Percentiles rank a stretch among this genome's conserved stretches.
phyloP scores from a whole-genome alignment of 495 filamentous ascomycete genomes.

The Neurospora sp. region DNA sequence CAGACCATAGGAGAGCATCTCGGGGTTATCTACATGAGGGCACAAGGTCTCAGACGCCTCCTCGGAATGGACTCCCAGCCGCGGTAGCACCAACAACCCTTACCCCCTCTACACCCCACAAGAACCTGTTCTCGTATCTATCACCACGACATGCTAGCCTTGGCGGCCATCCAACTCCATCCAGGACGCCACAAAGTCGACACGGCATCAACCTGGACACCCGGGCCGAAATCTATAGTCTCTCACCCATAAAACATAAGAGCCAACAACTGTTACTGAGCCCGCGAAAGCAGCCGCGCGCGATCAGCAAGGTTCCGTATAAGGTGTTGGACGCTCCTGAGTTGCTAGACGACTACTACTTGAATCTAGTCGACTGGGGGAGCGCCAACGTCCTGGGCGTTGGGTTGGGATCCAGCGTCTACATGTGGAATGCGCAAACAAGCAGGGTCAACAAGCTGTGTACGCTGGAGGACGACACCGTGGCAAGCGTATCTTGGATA shows the following conservation, averaged over 20 bases:
- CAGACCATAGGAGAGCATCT: constrained; percentile 50
- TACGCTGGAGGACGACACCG: constrained; percentile 83
- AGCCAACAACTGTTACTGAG: constrained; percentile 87
- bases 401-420: constrained; percentile 86
- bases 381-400: constrained; percentile 87
- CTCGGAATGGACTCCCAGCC: constrained; percentile 45
- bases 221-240: constrained; percentile 81
- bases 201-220: constrained; percentile 79
- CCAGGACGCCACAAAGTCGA: constrained; percentile 77
- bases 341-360: constrained; percentile 91
- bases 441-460: constrained; percentile 87
- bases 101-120: constrained; percentile 90
- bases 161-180: constrained; percentile 70
- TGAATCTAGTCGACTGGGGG: constrained; percentile 98
- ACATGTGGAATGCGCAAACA: constrained; percentile 91
- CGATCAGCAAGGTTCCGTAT: constrained; percentile 91
- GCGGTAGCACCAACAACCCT: constrained; percentile 54
- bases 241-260: constrained; percentile 81
- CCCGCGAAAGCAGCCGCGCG: constrained; percentile 75
- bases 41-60: constrained; percentile 71
- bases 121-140: constrained; percentile 91
- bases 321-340: constrained; percentile 97
- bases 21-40: constrained; percentile 50
- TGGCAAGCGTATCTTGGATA: constrained; percentile 97
- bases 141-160: constrained; percentile 60